Conservation (phyloP, 495 filamentous ascomycete genomes). For the Aspergillus coremiiformis region DNA sequence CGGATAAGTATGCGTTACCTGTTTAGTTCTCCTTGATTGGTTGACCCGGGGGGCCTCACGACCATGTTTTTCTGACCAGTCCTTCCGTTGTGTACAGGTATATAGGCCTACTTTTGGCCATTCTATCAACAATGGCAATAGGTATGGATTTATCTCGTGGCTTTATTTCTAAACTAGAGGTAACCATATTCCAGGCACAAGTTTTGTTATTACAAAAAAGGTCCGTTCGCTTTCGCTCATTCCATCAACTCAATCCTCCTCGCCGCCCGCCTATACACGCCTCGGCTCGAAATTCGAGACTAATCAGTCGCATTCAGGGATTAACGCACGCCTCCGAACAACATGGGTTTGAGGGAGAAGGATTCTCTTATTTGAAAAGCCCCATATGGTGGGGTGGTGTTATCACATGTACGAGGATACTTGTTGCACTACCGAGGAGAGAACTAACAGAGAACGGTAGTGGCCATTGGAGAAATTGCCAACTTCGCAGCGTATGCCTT, state of each 20-base stretch:
- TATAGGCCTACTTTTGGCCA: slow-evolving; percentile 80
- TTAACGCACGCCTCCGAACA: slow-evolving; percentile 80
- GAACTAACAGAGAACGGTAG: slow-evolving; percentile 33
- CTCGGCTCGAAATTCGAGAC: background rate
- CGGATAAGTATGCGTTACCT: slow-evolving; percentile 67
- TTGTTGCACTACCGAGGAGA: background rate
- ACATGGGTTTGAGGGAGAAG: slow-evolving; percentile 95
- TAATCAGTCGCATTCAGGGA: slow-evolving; percentile 49
- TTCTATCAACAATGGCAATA: slow-evolving; percentile 87
- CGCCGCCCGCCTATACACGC: background rate
- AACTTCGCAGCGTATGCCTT: slow-evolving; percentile 99
- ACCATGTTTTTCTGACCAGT: slow-evolving; percentile 28
- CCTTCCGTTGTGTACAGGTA: slow-evolving; percentile 53
- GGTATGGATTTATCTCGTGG: slow-evolving; percentile 47
- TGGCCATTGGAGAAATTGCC: slow-evolving; percentile 78
- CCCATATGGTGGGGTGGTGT: slow-evolving; percentile 96
- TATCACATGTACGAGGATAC: slow-evolving; percentile 61
- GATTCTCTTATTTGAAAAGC: slow-evolving; percentile 85
- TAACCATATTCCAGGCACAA: slow-evolving; percentile 54
- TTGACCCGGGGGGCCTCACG: slow-evolving; percentile 2
- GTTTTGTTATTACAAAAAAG: slow-evolving; percentile 93
- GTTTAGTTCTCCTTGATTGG: background rate
- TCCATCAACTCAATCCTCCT: slow-evolving; percentile 8
- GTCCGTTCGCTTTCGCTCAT: slow-evolving; percentile 37
- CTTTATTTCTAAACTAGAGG: background rate